Evolutionary conservation across 2,329 filamentous ascomycete species (phyloP), one percentile per base, ranked within the genome.

Genomic region (Catunica adiposa): DNA sequence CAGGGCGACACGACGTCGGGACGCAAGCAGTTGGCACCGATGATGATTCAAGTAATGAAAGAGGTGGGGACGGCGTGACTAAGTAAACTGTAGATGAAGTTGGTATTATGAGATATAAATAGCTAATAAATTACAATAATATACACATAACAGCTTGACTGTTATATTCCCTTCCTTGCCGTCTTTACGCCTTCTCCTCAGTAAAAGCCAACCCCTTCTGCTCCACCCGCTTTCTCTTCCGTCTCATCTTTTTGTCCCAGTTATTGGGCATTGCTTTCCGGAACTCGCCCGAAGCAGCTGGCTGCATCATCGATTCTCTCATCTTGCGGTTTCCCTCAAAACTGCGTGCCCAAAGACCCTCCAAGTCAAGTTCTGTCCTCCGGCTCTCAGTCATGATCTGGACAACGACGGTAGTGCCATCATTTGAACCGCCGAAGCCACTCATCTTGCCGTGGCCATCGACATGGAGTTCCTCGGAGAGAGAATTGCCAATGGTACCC

Each of bases 11-110:
- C 83, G 44, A 75, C 76, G 47, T 70, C 77, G 57, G 83, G 80
- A 62, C 71, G 82, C 61, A 84, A 85, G 67, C 81, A 87, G 65
- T 74, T 90, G 25, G 82, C 79, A 31, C 78, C 84, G 11, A 71
- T 85, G 61, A 62, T 85, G 63, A 75, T 80, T 57, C 76, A 83
- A 17, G 22, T 58, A 1, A 58, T 58, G 56, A 22, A 25, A 1
- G 25, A 11, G 9, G 2, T 20, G 8, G 15, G 23, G 14, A 31
- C 52, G 22, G 44, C 29, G 29, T 52, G 17, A 50, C 40, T 17
- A n/a, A 4, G 15, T 51, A 23, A 51, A 50, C 22, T 25, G 37
- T 47, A 46, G 2, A 53, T 29, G 2, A 53, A 25, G 22, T 31
- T 9, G 8, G n/a, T 4, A 20, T 51, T 50, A 20, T 31, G 34